phyloP scores from a whole-genome alignment of 352 stramenopile species.

The Phytophthora fragariaefolia region DNA sequence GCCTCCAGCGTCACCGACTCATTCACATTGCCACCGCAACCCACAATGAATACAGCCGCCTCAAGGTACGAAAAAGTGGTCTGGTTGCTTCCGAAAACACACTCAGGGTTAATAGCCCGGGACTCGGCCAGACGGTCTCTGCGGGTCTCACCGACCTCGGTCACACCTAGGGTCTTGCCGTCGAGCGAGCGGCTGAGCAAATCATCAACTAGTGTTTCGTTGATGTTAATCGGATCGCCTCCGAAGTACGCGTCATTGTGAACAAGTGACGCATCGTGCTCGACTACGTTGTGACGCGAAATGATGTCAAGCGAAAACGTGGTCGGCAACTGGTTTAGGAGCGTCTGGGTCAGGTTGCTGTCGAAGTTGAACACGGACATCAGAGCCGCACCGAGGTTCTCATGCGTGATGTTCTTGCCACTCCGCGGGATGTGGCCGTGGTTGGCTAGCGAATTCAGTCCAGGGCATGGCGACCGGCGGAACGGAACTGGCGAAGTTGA shows the following conservation, averaged over 20 bases:
- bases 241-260: constrained; percentile 37
- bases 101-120: constrained; percentile 40
- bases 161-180: constrained; percentile 25
- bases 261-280: constrained; percentile 56
- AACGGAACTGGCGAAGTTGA: constrained; percentile 35
- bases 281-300: constrained; percentile 46
- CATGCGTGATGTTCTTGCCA: constrained; percentile 48
- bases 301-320: constrained; percentile 42
- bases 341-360: constrained; percentile 20
- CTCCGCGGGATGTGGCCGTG: constrained; percentile 56
- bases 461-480: constrained; percentile 48
- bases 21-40: constrained; percentile 39
- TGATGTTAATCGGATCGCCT: constrained; percentile 27
- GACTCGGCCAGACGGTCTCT: constrained; percentile 35
- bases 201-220: constrained; percentile 30
- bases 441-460: constrained; percentile 57
- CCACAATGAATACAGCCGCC: constrained; percentile 37
- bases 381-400: constrained; percentile 26
- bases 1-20: constrained; percentile 37
- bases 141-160: constrained; percentile 25
- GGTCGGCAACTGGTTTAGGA: constrained; percentile 29
- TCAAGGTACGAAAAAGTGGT: constrained; percentile 33
- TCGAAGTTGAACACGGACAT: constrained; percentile 42
- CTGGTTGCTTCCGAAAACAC: constrained; percentile 28
- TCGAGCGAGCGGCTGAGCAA: constrained; percentile 25